Evolutionary conservation across 2,329 filamentous ascomycete species (phyloP).

Genomic region (Neofusicoccum kwambonambiense): DNA sequence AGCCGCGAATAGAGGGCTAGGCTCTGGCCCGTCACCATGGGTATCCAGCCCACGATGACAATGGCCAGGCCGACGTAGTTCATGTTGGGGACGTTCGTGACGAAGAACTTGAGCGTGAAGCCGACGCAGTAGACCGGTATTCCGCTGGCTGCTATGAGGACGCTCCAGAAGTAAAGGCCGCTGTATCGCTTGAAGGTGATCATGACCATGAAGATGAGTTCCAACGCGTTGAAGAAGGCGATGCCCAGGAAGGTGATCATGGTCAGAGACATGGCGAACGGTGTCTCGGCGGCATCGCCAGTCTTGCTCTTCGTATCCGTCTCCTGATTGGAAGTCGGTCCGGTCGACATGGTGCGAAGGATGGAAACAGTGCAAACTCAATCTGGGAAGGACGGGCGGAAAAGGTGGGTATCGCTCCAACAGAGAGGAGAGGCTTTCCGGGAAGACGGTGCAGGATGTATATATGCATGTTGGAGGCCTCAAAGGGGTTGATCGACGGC

Average conservation of each 20-base stretch:
- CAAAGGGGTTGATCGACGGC: background rate
- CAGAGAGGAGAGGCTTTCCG: background rate
- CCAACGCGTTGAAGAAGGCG: background rate
- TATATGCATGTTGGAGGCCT: background rate
- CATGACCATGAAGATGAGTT: background rate
- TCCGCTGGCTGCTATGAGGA: conserved; percentile 45
- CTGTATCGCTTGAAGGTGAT: conserved; percentile 44
- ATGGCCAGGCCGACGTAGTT: conserved; percentile 36
- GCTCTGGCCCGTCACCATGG: conserved; percentile 62
- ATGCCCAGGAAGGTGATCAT: conserved; percentile 3
- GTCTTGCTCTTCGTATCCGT: background rate
- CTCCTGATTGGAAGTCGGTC: background rate
- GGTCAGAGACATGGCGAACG: background rate
- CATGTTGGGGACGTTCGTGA: conserved; percentile 32
- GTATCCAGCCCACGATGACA: conserved; percentile 54
- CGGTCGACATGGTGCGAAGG: background rate
- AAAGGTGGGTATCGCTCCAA: background rate
- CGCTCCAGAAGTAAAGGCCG: conserved; percentile 52
- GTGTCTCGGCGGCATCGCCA: background rate
- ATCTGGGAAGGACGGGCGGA: background rate
- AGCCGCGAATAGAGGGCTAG: conserved; percentile 63
- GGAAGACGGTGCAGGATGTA: background rate
- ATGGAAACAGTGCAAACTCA: background rate
- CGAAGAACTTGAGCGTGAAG: conserved; percentile 46
- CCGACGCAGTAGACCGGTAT: conserved; percentile 49